Evolutionary conservation across 768 basidiomycete species (phyloP), one percentile per base, ranked within the genome.

Genomic region (Suillus discolor): DNA sequence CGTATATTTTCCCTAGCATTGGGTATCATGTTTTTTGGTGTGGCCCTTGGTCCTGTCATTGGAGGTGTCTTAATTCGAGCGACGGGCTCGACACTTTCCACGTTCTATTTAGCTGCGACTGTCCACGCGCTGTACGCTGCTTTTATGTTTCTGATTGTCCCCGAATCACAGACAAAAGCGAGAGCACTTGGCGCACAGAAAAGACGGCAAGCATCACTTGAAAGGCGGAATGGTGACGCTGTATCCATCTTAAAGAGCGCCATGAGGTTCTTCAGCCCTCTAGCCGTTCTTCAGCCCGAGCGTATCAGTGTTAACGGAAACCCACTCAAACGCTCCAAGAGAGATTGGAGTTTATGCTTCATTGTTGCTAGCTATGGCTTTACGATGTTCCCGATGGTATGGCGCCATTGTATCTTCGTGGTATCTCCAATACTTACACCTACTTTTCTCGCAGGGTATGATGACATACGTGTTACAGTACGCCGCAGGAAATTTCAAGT

Each of bases 41-140:
- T 92, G 72, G 89, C 89, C 1, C 38, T 92, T 23, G 95, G 95
- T 0, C 95, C 95, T 6, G 82, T 87, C 4, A 65, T 95, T 0
- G 92, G 93, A 16, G 83, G 86, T 61, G 65, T 92, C 42, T 72
- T 93, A 47, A 86, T 95, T 71, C 83, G 79, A 42, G 70, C 76
- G 28, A 91, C 89, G 1, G 83, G 82, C 6, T 77, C 79, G 18
- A 70, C 84, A 12, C 74, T 92, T 23, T 85, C 86, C 1, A 87
- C 92, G 20, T 96, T 96, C 80, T 96, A 92, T 74, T 69, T 88
- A 55, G 84, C 89, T 11, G 74, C 81, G 6, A 67, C 72, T 11
- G 66, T 87, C 8, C 88, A 91, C 67, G 28, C 81, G 28, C 9
- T 86, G 54, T 87, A 85, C 69, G 74, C 83, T 2, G 57, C 82